Evolutionary conservation across 2,329 filamentous ascomycete species (phyloP), one percentile per base, ranked within the genome.

Genomic region (Pseudogymnoascus destructans): DNA sequence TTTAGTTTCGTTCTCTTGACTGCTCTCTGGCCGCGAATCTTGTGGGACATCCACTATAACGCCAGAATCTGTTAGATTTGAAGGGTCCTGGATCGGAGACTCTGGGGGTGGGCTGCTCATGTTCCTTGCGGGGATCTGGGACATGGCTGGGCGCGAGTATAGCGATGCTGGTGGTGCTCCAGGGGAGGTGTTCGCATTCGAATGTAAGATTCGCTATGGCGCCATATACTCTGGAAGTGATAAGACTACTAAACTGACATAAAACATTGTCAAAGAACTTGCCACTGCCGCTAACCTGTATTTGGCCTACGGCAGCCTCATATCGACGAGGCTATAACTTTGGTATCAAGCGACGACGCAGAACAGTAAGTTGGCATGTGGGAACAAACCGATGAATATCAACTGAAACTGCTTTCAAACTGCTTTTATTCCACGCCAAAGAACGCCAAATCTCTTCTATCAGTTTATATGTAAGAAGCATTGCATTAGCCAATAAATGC

Each of bases 81-180:
- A 52, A 11, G 46, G 25, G 25, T 52, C 46, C 15, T 52, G 46
- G 46, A 9, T 52, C 5, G 46, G 15, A 30, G 46, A 52, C 46
- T 25, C 46, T 52, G 46, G 17, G 15, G n/a, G 46, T 52, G 46
- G 30, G 46, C 25, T 52, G 17, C 46, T 52, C 46, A 52, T 52
- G 15, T 30, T 32, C 25, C 46, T 52, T 25, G 46, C 23, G 23
- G 42, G 46, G 46, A 27, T 52, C 21, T 52, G 25, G 46, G 25
- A 30, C 23, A 52, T 32, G n/a, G 10, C 25, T 30, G 46, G 25
- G 25, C 46, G 25, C 46, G 5, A n/a, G 17, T 30, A 15, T 52
- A 52, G 46, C 46, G n/a, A 13, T n/a, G 46, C 15, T 52, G 15
- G 6, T 52, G 42, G 25, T 52, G n/a, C 23, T 52, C 46, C 15